Percentiles rank a stretch among this genome's conserved stretches.
Evolutionary conservation across 306 rosid species (phyloP).

Genomic region (Macrotyloma uniflorum): DNA sequence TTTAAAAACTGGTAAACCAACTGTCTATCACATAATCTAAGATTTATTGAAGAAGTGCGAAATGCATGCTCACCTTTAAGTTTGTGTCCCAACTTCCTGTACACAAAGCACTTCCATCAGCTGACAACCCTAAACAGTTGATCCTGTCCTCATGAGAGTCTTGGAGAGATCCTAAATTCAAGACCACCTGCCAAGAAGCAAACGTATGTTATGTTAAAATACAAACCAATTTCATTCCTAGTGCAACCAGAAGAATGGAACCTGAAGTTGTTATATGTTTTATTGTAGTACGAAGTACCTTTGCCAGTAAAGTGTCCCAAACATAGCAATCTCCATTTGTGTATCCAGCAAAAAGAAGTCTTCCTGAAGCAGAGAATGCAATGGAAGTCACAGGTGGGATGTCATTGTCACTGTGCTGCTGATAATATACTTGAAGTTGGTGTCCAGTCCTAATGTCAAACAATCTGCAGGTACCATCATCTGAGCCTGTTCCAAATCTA

Average conservation of each 20-base stretch:
- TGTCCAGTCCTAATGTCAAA: constrained; percentile 92
- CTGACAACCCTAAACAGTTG: constrained; percentile 92
- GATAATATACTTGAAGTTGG: constrained; percentile 81
- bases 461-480: constrained; percentile 88
- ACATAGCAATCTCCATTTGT: constrained; percentile 81
- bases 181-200: constrained; percentile 65
- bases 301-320: constrained; percentile 91
- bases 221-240: neutral
- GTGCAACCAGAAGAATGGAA: neutral
- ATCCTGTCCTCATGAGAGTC: constrained; percentile 78
- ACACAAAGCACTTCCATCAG: constrained; percentile 99
- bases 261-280: neutral
- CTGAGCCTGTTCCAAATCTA: constrained; percentile 94
- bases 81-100: constrained; percentile 98
- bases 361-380: constrained; percentile 91
- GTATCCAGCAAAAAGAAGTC: constrained; percentile 92
- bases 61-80: constrained; percentile 72
- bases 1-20: constrained; percentile 1
- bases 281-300: constrained; percentile 52
- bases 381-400: constrained; percentile 72
- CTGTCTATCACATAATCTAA: neutral
- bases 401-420: constrained; percentile 65
- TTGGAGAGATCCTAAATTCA: constrained; percentile 92
- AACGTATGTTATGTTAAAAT: constrained; percentile 11
- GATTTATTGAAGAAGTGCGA: neutral